Evolutionary conservation across 768 basidiomycete genomes (phyloP), one percentile per base, ranked within the genome.

Genomic region (Megacollybia marginata): DNA sequence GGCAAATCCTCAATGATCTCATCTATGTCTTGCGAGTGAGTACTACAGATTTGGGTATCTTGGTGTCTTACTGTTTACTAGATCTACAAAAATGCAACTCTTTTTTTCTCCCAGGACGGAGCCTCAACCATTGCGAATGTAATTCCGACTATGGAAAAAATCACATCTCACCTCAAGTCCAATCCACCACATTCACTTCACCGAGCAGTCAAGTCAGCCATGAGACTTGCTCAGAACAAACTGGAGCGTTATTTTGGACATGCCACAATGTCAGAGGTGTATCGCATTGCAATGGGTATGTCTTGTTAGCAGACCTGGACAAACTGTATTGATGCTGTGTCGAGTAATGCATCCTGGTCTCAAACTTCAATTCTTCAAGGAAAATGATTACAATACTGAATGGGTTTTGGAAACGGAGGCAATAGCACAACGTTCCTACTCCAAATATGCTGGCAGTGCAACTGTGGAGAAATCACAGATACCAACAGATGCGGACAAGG

Each of bases 101-200:
- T n/a, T n/a, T n/a, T n/a, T n/a, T n/a, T n/a, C n/a, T n/a, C n/a
- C n/a, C n/a, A n/a, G n/a, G n/a, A n/a, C n/a, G n/a, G n/a, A n/a
- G n/a, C n/a, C n/a, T n/a, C n/a, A n/a, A n/a, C 49, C 52, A 44
- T 62, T 6, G 46, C 53, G 0, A 55, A 36, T 10, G 58, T 62
- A 6, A 62, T 65, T 32, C 63, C 56, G 3, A 58, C 61, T 9
- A 65, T 63, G 61, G 62, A 63, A 32, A 54, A 51, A 15, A n/a
- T n/a, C n/a, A n/a, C n/a, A n/a, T n/a, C n/a, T n/a, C n/a, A n/a
- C n/a, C n/a, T n/a, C n/a, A n/a, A n/a, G 57, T 65, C 28, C 51
- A 68, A 32, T 18, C 53, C n/a, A 45, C 46, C n/a, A 55, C 63
- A 18, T 53, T 54, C 12, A 54, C n/a, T n/a, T n/a, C n/a, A n/a